Conservation (phyloP, 1,284 basidiomycete genomes). For the Malassezia furfur region DNA sequence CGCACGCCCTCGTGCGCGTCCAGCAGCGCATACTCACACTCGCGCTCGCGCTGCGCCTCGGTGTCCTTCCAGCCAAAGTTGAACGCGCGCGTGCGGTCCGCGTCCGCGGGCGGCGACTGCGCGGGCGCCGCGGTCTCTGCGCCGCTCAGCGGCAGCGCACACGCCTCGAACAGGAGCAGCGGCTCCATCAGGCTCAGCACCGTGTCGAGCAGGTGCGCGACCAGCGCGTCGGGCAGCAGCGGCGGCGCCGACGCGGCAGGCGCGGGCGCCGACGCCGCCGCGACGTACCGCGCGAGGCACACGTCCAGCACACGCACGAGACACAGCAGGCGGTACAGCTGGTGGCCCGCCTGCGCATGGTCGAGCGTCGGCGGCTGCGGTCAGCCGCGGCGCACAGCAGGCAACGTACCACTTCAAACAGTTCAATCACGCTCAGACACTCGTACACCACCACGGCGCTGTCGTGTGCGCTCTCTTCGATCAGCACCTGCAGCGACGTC, state of each 20-base stretch:
- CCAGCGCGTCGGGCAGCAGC: background rate
- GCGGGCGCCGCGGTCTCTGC: background rate
- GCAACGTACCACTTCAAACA: background rate
- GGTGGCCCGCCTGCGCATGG: background rate
- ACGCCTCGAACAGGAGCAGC: background rate
- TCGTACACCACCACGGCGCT: background rate
- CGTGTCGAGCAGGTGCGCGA: background rate
- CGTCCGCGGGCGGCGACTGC: background rate
- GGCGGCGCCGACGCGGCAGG: too few relatives aligned
- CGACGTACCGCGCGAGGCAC: background rate
- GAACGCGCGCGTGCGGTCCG: background rate
- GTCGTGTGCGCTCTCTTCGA: background rate
- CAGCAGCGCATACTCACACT: background rate
- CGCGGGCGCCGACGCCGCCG: too few relatives aligned
- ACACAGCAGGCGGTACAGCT: background rate
- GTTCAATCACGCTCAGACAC: background rate
- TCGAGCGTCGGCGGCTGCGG: background rate
- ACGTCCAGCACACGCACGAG: conserved; percentile 2
- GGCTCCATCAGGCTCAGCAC: background rate
- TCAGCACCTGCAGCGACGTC: background rate
- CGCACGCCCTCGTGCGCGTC: background rate
- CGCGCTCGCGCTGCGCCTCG: background rate
- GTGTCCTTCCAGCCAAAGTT: background rate
- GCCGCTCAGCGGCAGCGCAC: background rate
- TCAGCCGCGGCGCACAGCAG: too few relatives aligned